A percentile compares a stretch with the other conserved stretches of the same genome.
Evolutionary conservation across 75 land plant species (phyloP).

Genomic region (Pseudotsuga menziesii): DNA sequence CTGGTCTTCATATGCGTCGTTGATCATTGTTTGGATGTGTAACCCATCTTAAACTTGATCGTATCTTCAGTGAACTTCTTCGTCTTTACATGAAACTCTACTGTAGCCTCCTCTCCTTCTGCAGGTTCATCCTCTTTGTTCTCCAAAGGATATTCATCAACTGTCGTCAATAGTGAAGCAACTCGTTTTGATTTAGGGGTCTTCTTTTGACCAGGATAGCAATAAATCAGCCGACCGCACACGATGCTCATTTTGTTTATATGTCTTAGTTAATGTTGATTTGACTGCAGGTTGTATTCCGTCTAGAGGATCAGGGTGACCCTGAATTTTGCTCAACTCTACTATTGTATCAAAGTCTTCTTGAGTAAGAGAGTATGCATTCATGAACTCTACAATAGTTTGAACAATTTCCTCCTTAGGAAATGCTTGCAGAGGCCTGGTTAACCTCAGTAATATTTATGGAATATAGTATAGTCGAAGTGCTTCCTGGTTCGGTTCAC

Average conservation of each 20-base stretch:
- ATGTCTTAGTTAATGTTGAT: constrained; percentile 87
- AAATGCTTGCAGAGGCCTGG: constrained; percentile 57
- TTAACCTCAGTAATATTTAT: constrained; percentile 49
- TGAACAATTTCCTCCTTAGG: constrained; percentile 92
- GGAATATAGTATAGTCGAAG: constrained; percentile 76
- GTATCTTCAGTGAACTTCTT: too few relatives aligned
- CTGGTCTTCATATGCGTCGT: too few relatives aligned
- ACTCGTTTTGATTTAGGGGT: constrained; percentile 70
- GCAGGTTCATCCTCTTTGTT: constrained; percentile 38
- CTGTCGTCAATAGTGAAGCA: constrained; percentile 45
- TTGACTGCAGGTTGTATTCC: constrained; percentile 87
- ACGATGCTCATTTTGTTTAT: constrained; percentile 71
- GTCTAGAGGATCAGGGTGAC: constrained; percentile 69
- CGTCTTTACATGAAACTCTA: too few relatives aligned
- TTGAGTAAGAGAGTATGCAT: constrained; percentile 77
- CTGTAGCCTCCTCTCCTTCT: too few relatives aligned
- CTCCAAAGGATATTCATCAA: constrained; percentile 44
- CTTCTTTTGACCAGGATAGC: constrained; percentile 79
- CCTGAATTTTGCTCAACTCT: constrained; percentile 84
- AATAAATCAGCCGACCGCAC: constrained; percentile 72
- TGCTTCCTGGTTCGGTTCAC: constrained; percentile 70
- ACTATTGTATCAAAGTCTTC: constrained; percentile 90
- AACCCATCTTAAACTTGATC: too few relatives aligned
- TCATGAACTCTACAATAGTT: constrained; percentile 84
- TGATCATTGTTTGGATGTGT: too few relatives aligned